Percentiles rank a stretch among this genome's conserved stretches.
Conservation (phyloP, 164 flowering plant species). For the Chimonanthus salicifolius region DNA sequence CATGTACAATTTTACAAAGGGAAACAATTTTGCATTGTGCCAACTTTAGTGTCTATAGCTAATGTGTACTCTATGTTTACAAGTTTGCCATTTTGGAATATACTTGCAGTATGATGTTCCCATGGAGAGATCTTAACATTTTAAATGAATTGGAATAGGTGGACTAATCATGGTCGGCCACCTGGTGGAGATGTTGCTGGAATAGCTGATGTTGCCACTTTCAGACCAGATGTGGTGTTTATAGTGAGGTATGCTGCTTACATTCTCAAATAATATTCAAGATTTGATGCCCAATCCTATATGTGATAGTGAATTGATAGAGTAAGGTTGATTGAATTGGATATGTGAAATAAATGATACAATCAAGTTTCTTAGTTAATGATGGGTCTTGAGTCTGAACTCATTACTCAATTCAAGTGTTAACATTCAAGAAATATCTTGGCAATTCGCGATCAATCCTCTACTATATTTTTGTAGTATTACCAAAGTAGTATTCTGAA, state of each 20-base stretch:
- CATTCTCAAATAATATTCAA: background rate
- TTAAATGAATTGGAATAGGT: conserved; percentile 35
- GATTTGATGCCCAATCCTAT: background rate
- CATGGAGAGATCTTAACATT: background rate
- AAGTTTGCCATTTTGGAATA: background rate
- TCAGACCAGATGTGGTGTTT: conserved; percentile 56
- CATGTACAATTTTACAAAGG: background rate
- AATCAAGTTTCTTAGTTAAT: background rate
- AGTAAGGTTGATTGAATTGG: background rate
- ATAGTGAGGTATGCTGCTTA: conserved; percentile 49
- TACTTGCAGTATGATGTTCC: background rate
- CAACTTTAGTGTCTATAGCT: background rate
- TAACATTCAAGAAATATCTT: background rate
- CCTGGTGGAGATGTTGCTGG: conserved; percentile 76
- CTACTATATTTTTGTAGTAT: background rate
- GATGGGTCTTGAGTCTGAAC: background rate
- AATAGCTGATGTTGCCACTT: conserved; percentile 50
- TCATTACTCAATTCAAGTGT: background rate
- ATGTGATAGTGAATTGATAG: background rate
- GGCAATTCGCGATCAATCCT: background rate
- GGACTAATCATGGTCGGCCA: conserved; percentile 72
- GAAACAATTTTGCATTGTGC: background rate
- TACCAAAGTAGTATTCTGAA: background rate
- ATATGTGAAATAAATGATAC: no score
- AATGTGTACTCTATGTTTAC: background rate